Conservation (phyloP, 2,329 filamentous ascomycete genomes). For the Ophiostoma novo-ulmi region DNA sequence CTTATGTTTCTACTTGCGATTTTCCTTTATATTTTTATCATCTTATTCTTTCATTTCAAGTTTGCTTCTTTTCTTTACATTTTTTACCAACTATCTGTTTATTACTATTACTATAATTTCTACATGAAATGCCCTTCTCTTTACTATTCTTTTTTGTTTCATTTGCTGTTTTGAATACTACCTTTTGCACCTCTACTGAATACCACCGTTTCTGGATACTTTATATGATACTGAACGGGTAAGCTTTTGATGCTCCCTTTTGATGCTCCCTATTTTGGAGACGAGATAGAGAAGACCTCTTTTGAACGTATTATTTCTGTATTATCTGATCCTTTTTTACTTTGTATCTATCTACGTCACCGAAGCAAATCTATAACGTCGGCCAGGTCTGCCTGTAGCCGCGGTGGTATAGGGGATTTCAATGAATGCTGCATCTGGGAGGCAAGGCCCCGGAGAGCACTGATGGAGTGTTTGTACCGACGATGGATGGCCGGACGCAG, state of each 20-base stretch:
- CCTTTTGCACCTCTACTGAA: background rate
- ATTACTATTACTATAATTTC: background rate
- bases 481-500: constrained; percentile 9
- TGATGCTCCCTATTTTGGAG: background rate
- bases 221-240: background rate
- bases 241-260: background rate
- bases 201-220: background rate
- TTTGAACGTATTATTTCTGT: constrained; percentile 19
- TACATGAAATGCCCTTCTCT: constrained; percentile 11
- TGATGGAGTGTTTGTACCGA: constrained; percentile 49
- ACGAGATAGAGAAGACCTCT: background rate
- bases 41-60: background rate
- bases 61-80: constrained; percentile 11
- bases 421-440: constrained; percentile 14
- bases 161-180: constrained; percentile 12
- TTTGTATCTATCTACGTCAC: constrained; percentile 27
- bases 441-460: constrained; percentile 47
- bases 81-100: background rate
- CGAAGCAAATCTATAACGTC: constrained; percentile 24
- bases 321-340: constrained; percentile 24
- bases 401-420: background rate
- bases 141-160: background rate
- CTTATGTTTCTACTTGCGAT: constrained; percentile 1
- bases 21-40: background rate
- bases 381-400: constrained; percentile 27